Evolutionary conservation across 169 alveolate species (phyloP).

Genomic region (Sarcocystis neurona): DNA sequence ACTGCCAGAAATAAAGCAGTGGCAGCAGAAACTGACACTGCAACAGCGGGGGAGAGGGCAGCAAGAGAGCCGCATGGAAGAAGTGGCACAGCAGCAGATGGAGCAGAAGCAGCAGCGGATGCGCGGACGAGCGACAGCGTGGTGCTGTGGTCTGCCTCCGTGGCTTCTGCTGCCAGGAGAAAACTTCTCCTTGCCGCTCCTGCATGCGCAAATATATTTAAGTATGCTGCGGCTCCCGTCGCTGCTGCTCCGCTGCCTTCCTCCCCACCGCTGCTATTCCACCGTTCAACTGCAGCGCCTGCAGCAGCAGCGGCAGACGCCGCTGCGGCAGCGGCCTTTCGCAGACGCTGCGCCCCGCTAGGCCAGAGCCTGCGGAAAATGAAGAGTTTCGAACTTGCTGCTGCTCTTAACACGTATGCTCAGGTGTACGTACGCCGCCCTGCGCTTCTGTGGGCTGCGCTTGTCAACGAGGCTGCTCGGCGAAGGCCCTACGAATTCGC

Average conservation of each 20-base stretch:
- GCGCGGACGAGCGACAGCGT: neutral
- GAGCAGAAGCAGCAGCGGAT: too few relatives aligned
- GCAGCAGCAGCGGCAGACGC: neutral
- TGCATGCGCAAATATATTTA: neutral
- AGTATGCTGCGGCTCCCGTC: neutral
- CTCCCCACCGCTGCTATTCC: neutral
- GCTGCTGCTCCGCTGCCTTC: constrained; percentile 22
- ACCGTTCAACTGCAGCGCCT: neutral
- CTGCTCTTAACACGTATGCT: constrained; percentile 16
- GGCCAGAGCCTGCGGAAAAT: constrained; percentile 16
- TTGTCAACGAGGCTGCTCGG: neutral
- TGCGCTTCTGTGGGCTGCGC: constrained; percentile 32
- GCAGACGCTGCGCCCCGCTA: too few relatives aligned
- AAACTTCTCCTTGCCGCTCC: neutral
- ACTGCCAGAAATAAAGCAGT: too few relatives aligned
- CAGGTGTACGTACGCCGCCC: constrained; percentile 28
- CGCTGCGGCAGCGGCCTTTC: neutral
- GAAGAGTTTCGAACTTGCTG: constrained; percentile 17
- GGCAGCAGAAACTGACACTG: too few relatives aligned
- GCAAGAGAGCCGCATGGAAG: too few relatives aligned
- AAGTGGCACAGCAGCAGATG: too few relatives aligned
- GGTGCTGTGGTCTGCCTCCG: neutral
- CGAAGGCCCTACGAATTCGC: constrained; percentile 7
- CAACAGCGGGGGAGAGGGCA: too few relatives aligned
- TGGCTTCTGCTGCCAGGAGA: neutral